Percentiles rank a stretch among this genome's conserved stretches.
phyloP scores from a whole-genome alignment of 352 stramenopile genomes.

The Elongisporangium senticosum region DNA sequence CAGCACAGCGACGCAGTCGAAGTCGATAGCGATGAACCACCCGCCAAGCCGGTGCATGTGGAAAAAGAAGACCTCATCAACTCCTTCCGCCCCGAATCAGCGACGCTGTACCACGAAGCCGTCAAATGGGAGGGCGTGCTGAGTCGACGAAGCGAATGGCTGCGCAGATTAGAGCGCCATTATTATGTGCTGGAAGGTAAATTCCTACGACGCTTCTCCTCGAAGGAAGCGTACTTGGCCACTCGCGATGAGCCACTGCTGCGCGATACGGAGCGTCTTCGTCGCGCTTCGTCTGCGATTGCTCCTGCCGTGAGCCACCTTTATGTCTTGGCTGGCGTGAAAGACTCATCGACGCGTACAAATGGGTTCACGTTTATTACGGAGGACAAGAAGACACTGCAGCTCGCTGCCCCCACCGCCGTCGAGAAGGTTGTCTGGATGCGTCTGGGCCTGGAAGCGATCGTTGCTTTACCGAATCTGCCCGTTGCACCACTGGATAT shows the following conservation, averaged over 20 bases:
- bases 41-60: constrained; percentile 12
- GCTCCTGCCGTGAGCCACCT: constrained; percentile 56
- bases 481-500: constrained; percentile 79
- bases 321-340: constrained; percentile 78
- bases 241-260: constrained; percentile 72
- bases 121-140: constrained; percentile 83
- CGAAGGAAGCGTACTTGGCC: constrained; percentile 78
- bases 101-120: constrained; percentile 71
- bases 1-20: constrained; percentile 1
- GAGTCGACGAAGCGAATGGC: constrained; percentile 76
- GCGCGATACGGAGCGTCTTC: constrained; percentile 34
- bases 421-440: constrained; percentile 89
- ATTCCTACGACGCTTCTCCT: constrained; percentile 76
- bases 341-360: constrained; percentile 70
- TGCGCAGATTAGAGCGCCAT: constrained; percentile 75
- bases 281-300: constrained; percentile 29
- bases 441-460: constrained; percentile 75
- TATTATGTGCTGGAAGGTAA: constrained; percentile 86
- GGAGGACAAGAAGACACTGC: constrained; percentile 81
- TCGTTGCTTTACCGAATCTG: constrained; percentile 77
- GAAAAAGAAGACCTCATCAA: constrained; percentile 17
- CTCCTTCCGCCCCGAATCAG: constrained; percentile 51
- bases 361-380: constrained; percentile 88
- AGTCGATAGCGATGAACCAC: constrained; percentile 11
- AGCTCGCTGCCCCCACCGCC: constrained; percentile 64